These are phyloP conservation scores for Raddia distichophylla DNA, from an alignment of 176 grass and related monocot genomes.

Conservation along the genomic window DNA sequence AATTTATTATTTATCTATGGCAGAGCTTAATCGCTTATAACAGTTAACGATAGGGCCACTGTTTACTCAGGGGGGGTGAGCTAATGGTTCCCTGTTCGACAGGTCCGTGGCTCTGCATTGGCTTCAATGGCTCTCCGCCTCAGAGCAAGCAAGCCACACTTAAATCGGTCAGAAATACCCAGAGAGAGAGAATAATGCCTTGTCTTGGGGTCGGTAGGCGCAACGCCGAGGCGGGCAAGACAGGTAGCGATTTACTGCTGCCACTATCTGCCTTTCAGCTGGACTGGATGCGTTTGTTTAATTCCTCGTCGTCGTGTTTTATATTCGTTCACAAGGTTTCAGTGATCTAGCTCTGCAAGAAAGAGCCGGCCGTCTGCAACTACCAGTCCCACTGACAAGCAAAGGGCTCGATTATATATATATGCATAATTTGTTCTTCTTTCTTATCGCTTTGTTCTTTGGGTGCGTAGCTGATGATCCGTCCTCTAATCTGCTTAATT, in stretches of 20 bases:
- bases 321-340: not conserved
- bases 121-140: not conserved
- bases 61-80: not conserved
- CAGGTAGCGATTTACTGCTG: not conserved
- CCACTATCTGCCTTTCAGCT: not conserved
- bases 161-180: not conserved
- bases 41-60: not conserved
- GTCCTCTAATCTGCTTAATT: not conserved
- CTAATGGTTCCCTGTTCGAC: not conserved
- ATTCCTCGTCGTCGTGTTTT: not conserved
- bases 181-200: not conserved
- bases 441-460: not conserved
- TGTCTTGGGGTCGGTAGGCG: not conserved
- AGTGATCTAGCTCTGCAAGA: conserved; percentile 3
- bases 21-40: not conserved
- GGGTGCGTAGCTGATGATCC: not conserved
- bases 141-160: not conserved
- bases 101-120: not conserved
- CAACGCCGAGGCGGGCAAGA: no score
- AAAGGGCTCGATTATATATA: not conserved
- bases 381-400: not conserved
- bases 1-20: not conserved
- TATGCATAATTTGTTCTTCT: not conserved
- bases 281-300: not conserved
- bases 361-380: not conserved